Conservation (phyloP, 169 alveolate genomes). For the Plasmodium vivax region DNA sequence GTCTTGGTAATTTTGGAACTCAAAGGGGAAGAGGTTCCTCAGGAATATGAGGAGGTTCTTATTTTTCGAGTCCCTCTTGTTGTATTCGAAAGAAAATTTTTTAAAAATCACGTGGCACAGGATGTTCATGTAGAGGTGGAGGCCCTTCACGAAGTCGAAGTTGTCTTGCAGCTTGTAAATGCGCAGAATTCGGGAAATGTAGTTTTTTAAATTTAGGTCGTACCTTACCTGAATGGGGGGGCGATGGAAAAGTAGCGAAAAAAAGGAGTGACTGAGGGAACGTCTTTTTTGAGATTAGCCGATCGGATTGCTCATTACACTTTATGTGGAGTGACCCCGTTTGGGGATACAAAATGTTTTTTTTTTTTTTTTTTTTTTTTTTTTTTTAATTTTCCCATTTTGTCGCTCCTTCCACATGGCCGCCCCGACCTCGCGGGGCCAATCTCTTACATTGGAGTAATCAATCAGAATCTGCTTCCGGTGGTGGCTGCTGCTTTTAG, state of each 20-base stretch:
- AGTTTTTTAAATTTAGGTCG: slow-evolving; percentile 67
- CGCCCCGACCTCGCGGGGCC: neutral
- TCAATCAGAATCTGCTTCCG: slow-evolving; percentile 44
- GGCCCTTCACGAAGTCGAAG: slow-evolving; percentile 39
- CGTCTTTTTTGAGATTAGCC: neutral
- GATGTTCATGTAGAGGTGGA: slow-evolving; percentile 66
- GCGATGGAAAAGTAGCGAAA: no score
- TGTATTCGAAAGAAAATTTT: slow-evolving; percentile 46
- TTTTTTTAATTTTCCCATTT: neutral
- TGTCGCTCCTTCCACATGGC: neutral
- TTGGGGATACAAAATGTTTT: neutral
- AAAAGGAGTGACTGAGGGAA: neutral
- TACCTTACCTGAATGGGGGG: slow-evolving; percentile 65
- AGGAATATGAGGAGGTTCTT: slow-evolving; percentile 55
- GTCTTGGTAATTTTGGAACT: slow-evolving; percentile 57
- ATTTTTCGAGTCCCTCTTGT: slow-evolving; percentile 27
- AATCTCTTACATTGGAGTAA: slow-evolving; percentile 53
- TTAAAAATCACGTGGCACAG: slow-evolving; percentile 59
- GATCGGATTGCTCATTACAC: neutral
- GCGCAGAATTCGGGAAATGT: slow-evolving; percentile 60
- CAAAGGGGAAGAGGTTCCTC: slow-evolving; percentile 59
- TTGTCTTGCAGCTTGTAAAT: slow-evolving; percentile 62
- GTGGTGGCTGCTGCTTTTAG: neutral
- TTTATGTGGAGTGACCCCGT: neutral
- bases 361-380: no score